Evolutionary conservation across 1,284 basidiomycete genomes (phyloP).

Genomic region (Ganoderma sp.): DNA sequence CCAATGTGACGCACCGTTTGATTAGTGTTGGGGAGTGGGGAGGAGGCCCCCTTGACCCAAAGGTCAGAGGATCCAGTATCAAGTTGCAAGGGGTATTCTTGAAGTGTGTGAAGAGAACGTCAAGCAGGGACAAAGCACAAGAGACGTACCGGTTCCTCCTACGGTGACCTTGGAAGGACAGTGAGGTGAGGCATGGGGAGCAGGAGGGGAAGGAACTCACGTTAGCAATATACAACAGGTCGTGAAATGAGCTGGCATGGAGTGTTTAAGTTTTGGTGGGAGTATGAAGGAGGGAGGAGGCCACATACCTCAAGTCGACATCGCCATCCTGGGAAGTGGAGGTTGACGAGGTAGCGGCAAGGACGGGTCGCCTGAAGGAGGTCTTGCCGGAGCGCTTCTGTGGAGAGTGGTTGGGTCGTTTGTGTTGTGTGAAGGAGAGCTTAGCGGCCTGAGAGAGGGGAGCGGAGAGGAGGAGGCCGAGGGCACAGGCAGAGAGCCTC

Average conservation of each 20-base stretch:
- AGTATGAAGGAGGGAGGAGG: neutral
- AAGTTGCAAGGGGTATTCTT: constrained; percentile 73
- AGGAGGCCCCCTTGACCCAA: constrained; percentile 64
- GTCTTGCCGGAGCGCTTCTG: constrained; percentile 35
- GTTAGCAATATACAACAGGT: constrained; percentile 77
- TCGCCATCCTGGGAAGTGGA: constrained; percentile 29
- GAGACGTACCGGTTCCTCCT: constrained; percentile 59
- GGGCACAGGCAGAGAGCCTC: constrained; percentile 34
- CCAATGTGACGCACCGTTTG: constrained; percentile 52
- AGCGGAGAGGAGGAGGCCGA: constrained; percentile 37
- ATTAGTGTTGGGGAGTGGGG: constrained; percentile 57
- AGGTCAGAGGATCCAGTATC: constrained; percentile 85
- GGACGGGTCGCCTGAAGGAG: constrained; percentile 33
- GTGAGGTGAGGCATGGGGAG: neutral
- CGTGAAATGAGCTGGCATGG: constrained; percentile 63
- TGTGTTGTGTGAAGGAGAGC: constrained; percentile 40
- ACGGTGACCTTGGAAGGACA: constrained; percentile 57
- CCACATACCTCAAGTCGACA: constrained; percentile 39
- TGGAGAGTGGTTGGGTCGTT: constrained; percentile 23
- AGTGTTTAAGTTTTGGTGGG: neutral
- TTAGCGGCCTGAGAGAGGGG: constrained; percentile 38
- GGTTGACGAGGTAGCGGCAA: constrained; percentile 31
- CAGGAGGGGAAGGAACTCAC: constrained; percentile 47
- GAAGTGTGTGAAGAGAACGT: neutral
- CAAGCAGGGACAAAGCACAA: neutral